Conservation (phyloP, 805 yeast species). For the Suhomyces vadensis region DNA sequence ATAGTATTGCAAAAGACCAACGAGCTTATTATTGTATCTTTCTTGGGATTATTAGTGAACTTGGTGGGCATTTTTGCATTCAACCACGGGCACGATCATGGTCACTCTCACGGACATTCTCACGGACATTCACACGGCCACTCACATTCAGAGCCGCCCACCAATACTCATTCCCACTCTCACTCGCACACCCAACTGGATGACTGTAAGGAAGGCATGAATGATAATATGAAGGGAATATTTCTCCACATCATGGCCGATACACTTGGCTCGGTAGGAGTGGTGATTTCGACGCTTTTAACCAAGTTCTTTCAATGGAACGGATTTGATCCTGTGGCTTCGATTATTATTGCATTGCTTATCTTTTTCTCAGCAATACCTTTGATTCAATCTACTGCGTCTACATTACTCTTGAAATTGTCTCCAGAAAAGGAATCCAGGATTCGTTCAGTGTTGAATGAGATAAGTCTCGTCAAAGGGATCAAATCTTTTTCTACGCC, state of each 20-base stretch:
- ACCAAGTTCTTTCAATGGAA: slow-evolving; percentile 66
- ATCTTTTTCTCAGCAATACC: slow-evolving; percentile 85
- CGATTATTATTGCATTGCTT: slow-evolving; percentile 78
- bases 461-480: slow-evolving; percentile 70
- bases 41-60: slow-evolving; percentile 83
- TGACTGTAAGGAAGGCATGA: slow-evolving; percentile 21
- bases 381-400: slow-evolving; percentile 75
- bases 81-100: slow-evolving; percentile 73
- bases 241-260: slow-evolving; percentile 94
- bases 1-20: slow-evolving; percentile 74
- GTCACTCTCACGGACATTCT: slow-evolving; percentile 39
- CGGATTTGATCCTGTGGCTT: slow-evolving; percentile 91
- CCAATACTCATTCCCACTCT: slow-evolving; percentile 7
- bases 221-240: slow-evolving; percentile 87
- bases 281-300: slow-evolving; percentile 82
- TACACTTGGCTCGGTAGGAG: slow-evolving; percentile 95
- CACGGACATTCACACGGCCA: slow-evolving; percentile 28
- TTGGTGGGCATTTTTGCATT: slow-evolving; percentile 92
- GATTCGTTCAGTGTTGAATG: slow-evolving; percentile 65
- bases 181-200: slow-evolving; percentile 6
- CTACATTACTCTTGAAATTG: slow-evolving; percentile 65
- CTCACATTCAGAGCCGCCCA: slow-evolving; percentile 14
- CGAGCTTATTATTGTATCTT: slow-evolving; percentile 82
- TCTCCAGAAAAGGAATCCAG: slow-evolving; percentile 58
- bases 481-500: slow-evolving; percentile 86